Conservation (phyloP, 768 basidiomycete genomes). For the Flagelloscypha sp. region DNA sequence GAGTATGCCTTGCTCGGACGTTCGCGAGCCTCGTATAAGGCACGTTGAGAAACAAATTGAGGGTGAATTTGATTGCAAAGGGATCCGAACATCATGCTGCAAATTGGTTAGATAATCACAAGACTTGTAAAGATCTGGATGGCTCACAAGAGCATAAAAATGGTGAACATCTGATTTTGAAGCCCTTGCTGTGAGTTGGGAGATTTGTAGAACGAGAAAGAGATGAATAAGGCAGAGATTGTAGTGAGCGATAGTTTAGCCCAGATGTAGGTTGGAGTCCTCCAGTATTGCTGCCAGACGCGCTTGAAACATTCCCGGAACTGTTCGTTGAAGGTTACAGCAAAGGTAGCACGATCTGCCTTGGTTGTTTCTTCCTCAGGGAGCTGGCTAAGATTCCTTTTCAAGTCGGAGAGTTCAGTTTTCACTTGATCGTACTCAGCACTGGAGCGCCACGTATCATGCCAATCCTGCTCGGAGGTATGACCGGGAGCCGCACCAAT, state of each 20-base stretch:
- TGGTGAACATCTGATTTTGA: slow-evolving; percentile 21
- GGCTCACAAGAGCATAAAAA: slow-evolving; percentile 22
- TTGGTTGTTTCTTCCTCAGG: slow-evolving; percentile 10
- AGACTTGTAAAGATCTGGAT: too few species aligned
- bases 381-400: slow-evolving; percentile 6
- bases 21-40: slow-evolving; percentile 26
- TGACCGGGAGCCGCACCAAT: slow-evolving; percentile 36
- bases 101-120: too few species aligned
- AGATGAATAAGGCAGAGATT: slow-evolving; percentile 17
- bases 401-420: slow-evolving; percentile 24
- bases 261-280: slow-evolving; percentile 20
- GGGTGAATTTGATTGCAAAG: slow-evolving; percentile 29
- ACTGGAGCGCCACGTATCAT: slow-evolving; percentile 37
- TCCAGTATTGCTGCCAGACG: slow-evolving; percentile 20
- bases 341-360: slow-evolving; percentile 14
- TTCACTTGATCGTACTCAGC: slow-evolving; percentile 26
- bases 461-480: slow-evolving; percentile 25
- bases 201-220: slow-evolving; percentile 23
- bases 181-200: slow-evolving; percentile 18
- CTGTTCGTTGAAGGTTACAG: slow-evolving; percentile 17
- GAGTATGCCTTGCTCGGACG: slow-evolving; percentile 24
- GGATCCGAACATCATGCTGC: slow-evolving; percentile 19
- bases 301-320: slow-evolving; percentile 16
- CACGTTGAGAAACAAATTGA: slow-evolving; percentile 25
- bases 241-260: slow-evolving; percentile 9